phyloP scores from a whole-genome alignment of 2,329 filamentous ascomycete genomes.

The Colletotrichum sp. region DNA sequence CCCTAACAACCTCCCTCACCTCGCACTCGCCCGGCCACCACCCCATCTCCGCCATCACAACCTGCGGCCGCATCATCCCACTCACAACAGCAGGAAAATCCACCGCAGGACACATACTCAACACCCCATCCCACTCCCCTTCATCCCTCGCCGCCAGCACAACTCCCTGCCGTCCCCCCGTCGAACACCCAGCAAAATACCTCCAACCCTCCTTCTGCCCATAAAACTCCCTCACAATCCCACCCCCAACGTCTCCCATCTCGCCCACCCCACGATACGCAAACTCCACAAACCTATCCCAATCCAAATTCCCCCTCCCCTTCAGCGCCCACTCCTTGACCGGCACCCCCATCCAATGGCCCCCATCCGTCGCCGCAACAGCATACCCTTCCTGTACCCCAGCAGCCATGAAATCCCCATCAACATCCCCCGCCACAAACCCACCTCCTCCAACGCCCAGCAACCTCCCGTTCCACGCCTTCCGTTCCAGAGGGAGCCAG shows the following conservation, averaged over 20 bases:
- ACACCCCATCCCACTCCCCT: slow-evolving; percentile 62
- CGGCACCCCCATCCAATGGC: background rate
- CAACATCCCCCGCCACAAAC: background rate
- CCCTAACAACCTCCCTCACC: slow-evolving; percentile 39
- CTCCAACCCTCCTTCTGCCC: slow-evolving; percentile 37
- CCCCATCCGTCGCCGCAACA: slow-evolving; percentile 26
- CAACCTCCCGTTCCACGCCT: slow-evolving; percentile 21
- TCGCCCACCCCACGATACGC: background rate
- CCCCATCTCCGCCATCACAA: background rate
- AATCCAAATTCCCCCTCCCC: slow-evolving; percentile 2
- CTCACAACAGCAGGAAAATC: slow-evolving; percentile 15
- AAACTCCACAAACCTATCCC: background rate
- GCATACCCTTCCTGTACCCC: slow-evolving; percentile 40
- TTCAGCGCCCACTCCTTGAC: slow-evolving; percentile 21
- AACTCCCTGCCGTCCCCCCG: slow-evolving; percentile 64
- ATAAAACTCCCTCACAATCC: slow-evolving; percentile 53
- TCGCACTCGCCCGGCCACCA: background rate
- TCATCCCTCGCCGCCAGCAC: slow-evolving; percentile 58
- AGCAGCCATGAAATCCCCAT: background rate
- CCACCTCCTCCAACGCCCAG: slow-evolving; percentile 22
- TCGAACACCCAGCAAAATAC: slow-evolving; percentile 65
- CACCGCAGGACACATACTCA: slow-evolving; percentile 51
- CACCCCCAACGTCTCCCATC: slow-evolving; percentile 52
- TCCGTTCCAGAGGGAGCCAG: slow-evolving; percentile 11
- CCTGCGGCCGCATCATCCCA: background rate